Base-by-base conservation (phyloP, 2,329 filamentous ascomycete genomes). In the Fusarium albidum region DNA sequence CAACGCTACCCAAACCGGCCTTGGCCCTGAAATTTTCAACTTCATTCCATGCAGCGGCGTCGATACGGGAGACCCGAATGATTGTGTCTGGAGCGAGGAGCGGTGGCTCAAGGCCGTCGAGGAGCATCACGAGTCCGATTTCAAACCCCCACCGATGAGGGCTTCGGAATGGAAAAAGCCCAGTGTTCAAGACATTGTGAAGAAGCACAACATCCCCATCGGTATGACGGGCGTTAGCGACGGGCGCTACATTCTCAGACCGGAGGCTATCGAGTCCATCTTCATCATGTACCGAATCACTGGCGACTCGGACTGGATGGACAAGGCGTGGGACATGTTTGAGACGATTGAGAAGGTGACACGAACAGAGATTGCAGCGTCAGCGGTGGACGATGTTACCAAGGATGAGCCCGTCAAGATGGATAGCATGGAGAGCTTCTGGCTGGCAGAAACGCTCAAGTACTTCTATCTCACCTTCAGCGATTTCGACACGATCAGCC, bases 191-290 rank as follows among this genome's bases (percentile, higher is more conserved):
- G 61, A 68, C 12, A 45, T 68, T 18, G 41, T 64, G 29, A 52
- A 62, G 33, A 63, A 63, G 39, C 59, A 65, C 39, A 65, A 63
- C 39, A 62, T 88, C 6, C 79, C 81, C 8, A 74, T 72, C 6
- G 87, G 86, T 15, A 83, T 88, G 68, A 75, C 80, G 3, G 75
- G 75, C 14, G 78, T 88, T 39, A 70, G 74, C 34, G 82, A 87
- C 51, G 72, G 76, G 33, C 79, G 80, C 49, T 91, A 90, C 67
- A 83, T 89, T 26, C 77, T 91, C 37, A 82, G 87, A 51, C 90
- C 90, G 15, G 89, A 92, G 73, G 89, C 89, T 9, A 91, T 93
- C 57, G 90, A 93, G 75, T 90, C 87, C 14, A 86, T 93, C 12
- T 93, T 91, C 73, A 83, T 91, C 69, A 85, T 92, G 82, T 91